phyloP scores from a whole-genome alignment of 2,329 filamentous ascomycete species.

The Penicillium sp. region DNA sequence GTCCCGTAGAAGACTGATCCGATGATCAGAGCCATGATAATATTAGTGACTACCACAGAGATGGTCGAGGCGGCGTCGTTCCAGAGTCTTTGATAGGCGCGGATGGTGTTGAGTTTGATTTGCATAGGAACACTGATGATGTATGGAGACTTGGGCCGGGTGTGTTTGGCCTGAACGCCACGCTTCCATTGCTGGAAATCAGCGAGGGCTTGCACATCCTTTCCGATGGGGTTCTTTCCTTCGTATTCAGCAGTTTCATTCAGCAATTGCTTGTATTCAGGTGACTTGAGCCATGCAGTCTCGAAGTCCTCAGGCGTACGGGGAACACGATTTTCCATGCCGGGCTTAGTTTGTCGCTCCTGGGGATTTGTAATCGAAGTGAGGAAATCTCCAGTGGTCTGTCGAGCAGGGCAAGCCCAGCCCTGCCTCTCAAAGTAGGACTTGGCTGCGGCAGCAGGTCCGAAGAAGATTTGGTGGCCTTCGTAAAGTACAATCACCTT shows the following conservation, averaged over 20 bases:
- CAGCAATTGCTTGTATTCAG: constrained; percentile 36
- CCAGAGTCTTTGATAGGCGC: constrained; percentile 65
- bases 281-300: constrained; percentile 46
- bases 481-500: constrained; percentile 63
- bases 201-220: constrained; percentile 19
- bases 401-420: constrained; percentile 56
- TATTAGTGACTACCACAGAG: constrained; percentile 56
- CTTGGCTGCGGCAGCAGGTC: constrained; percentile 50
- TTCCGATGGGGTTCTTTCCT: constrained; percentile 28
- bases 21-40: constrained; percentile 65
- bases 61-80: constrained; percentile 67
- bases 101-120: constrained; percentile 65
- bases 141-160: constrained; percentile 63
- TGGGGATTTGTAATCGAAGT: constrained; percentile 57
- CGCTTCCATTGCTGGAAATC: constrained; percentile 30
- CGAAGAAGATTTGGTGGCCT: constrained; percentile 66
- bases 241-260: constrained; percentile 36
- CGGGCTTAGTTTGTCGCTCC: constrained; percentile 48
- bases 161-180: constrained; percentile 32
- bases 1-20: constrained; percentile 73
- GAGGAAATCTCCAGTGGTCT: constrained; percentile 61
- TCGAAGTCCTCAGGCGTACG: constrained; percentile 61
- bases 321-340: constrained; percentile 55
- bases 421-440: constrained; percentile 60
- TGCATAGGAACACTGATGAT: constrained; percentile 66